Evolutionary conservation across 805 yeast species (phyloP), one percentile per base, ranked within the genome.

Genomic region (Metschnikowia santaceciliae): DNA sequence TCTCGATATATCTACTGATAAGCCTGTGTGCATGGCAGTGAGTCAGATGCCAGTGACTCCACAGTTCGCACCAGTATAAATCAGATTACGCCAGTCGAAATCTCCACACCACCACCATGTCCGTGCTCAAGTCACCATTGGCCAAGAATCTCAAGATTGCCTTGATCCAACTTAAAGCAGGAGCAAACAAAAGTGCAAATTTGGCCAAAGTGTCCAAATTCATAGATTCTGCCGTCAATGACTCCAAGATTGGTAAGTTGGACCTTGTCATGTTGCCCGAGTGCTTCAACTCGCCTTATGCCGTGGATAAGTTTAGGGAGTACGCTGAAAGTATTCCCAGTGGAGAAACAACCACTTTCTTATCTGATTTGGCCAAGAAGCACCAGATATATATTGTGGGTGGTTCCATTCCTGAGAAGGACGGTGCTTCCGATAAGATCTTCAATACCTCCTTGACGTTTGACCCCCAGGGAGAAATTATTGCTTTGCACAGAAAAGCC

Each of bases 231-330:
- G 97, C 98, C 0, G 68, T 70, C 10, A 47, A 55, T 1, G 60
- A 62, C 20, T 63, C 76, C 22, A 65, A 62, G 37, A 58, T 66
- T 35, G 74, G 72, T 2, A 62, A 61, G 47, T 54, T 84, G 39
- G 87, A 91, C 60, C 73, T 92, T 39, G 80, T 94, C 10, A 89
- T 94, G 56, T 73, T 94, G 32, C 99, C 99, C 7, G 98, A 94
- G 71, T 90, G 97, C 71, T 92, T 91, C 80, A 94, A 92, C 67
- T 88, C 97, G 1, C 98, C 98, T 2, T 94, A 94, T 64, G 82
- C 96, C 0, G 96, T 90, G 30, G 80, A 81, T 52, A 86, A 91
- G 54, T 94, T 94, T 69, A 81, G 87, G 5, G 83, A 88, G 52
- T 92, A 94, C 65, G 91, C 96, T 3, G 99, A 94, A 67, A 59